Evolutionary conservation across 805 yeast genomes (phyloP).

Genomic region (Candida yuanshanica): DNA sequence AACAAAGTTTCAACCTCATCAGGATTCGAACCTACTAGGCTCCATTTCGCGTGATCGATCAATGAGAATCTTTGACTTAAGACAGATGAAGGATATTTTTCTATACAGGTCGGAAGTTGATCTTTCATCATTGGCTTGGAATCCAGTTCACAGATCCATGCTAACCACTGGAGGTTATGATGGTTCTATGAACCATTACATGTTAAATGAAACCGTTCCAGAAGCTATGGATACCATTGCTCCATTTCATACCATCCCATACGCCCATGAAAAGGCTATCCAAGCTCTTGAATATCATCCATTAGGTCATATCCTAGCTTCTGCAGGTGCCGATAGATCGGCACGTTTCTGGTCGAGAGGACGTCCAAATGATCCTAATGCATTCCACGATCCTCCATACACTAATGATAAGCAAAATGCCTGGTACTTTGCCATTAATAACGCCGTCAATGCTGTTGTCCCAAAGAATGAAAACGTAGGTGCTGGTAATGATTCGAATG

Average conservation of each 20-base stretch:
- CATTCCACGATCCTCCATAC: conserved; percentile 77
- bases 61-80: conserved; percentile 78
- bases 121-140: conserved; percentile 84
- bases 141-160: conserved; percentile 77
- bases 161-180: conserved; percentile 84
- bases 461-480: conserved; percentile 28
- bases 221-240: conserved; percentile 34
- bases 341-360: conserved; percentile 94
- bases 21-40: conserved; percentile 67
- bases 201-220: conserved; percentile 40
- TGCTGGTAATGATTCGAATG: conserved; percentile 2
- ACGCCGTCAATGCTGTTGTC: conserved; percentile 28
- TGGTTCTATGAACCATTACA: conserved; percentile 78
- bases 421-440: conserved; percentile 44
- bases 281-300: conserved; percentile 92
- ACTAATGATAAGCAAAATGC: conserved; percentile 57
- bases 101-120: conserved; percentile 81
- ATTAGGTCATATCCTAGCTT: conserved; percentile 81
- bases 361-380: conserved; percentile 81
- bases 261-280: conserved; percentile 91
- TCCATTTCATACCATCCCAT: conserved; percentile 64
- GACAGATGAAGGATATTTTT: conserved; percentile 74
- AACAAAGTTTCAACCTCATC: conserved; percentile 74
- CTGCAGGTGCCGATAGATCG: conserved; percentile 92
- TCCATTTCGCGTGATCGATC: conserved; percentile 88